Conservation (phyloP, 2,329 filamentous ascomycete species). For the Huntiella decipiens region DNA sequence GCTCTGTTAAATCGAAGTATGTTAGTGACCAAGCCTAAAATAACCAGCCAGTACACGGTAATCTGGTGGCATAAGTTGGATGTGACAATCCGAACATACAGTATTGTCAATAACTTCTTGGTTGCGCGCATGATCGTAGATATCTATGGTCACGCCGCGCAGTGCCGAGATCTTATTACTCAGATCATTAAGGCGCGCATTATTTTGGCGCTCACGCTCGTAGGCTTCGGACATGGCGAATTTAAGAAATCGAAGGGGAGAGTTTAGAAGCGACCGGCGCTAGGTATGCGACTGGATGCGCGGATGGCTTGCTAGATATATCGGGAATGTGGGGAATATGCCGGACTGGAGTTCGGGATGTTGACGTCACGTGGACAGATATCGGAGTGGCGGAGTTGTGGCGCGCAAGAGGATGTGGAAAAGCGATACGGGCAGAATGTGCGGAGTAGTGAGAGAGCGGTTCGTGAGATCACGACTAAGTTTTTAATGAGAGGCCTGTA, state of each 20-base stretch:
- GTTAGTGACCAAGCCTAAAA: background rate
- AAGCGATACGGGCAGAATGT: too few species aligned
- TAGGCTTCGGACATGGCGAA: constrained; percentile 52
- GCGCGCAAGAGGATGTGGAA: too few species aligned
- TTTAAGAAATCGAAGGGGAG: background rate
- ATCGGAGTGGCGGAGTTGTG: too few species aligned
- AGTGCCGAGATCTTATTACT: constrained; percentile 79
- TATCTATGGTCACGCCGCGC: constrained; percentile 87
- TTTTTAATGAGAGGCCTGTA: too few species aligned
- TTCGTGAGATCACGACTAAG: too few species aligned
- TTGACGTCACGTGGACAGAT: too few species aligned
- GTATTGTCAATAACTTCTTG: constrained; percentile 79
- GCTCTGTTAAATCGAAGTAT: constrained; percentile 30
- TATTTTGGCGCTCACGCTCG: constrained; percentile 78
- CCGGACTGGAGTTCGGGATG: too few species aligned
- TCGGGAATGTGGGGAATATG: too few species aligned
- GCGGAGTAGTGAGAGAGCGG: too few species aligned
- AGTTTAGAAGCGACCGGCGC: background rate
- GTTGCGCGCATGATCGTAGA: constrained; percentile 85
- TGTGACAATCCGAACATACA: constrained; percentile 29
- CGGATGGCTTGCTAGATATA: background rate
- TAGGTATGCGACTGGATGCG: background rate
- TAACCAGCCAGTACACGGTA: constrained; percentile 1
- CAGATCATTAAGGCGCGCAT: constrained; percentile 79
- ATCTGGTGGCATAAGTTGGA: background rate